phyloP scores from a whole-genome alignment of 2,329 filamentous ascomycete genomes.

The Penicillium sp. region DNA sequence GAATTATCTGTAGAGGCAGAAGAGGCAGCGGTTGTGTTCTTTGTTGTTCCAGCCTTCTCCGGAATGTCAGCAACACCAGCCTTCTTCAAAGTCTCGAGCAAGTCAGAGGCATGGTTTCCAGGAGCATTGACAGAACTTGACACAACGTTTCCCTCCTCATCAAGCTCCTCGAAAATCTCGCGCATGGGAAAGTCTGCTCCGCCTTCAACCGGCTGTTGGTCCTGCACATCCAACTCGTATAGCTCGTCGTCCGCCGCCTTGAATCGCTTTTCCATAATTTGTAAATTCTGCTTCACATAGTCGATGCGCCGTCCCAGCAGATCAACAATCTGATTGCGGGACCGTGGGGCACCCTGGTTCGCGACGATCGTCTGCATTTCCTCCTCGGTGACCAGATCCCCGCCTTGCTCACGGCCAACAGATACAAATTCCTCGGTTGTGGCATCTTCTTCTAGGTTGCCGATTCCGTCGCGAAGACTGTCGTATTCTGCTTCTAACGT shows the following conservation, averaged over 20 bases:
- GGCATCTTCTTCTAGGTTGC: conserved; percentile 48
- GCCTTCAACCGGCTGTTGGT: conserved; percentile 57
- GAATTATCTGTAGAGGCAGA: conserved; percentile 2
- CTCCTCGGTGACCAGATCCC: conserved; percentile 40
- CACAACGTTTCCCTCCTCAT: conserved; percentile 81
- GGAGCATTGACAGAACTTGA: conserved; percentile 62
- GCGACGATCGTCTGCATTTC: conserved; percentile 54
- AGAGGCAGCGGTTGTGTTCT: conserved; percentile 10
- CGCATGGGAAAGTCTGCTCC: conserved; percentile 67
- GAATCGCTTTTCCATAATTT: conserved; percentile 67
- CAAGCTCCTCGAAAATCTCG: conserved; percentile 87
- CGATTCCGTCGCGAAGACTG: conserved; percentile 74
- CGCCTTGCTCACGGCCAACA: conserved; percentile 42
- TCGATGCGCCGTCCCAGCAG: conserved; percentile 72
- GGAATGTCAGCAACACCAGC: conserved; percentile 59
- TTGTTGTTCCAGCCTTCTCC: conserved; percentile 13
- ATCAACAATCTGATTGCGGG: conserved; percentile 58
- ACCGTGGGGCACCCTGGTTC: conserved; percentile 43
- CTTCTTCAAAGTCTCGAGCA: conserved; percentile 68
- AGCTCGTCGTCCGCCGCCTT: conserved; percentile 61
- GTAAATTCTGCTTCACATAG: conserved; percentile 79
- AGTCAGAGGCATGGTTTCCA: conserved; percentile 59
- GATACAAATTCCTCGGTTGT: conserved; percentile 51
- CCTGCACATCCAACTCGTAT: conserved; percentile 55
- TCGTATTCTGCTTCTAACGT: conserved; percentile 91